A percentile compares a stretch with the other conserved stretches of the same genome.
These are phyloP conservation scores for Martensiomyces pterosporus DNA, from an alignment of 192 early-diverging fungal genomes.

Conservation along the genomic window DNA sequence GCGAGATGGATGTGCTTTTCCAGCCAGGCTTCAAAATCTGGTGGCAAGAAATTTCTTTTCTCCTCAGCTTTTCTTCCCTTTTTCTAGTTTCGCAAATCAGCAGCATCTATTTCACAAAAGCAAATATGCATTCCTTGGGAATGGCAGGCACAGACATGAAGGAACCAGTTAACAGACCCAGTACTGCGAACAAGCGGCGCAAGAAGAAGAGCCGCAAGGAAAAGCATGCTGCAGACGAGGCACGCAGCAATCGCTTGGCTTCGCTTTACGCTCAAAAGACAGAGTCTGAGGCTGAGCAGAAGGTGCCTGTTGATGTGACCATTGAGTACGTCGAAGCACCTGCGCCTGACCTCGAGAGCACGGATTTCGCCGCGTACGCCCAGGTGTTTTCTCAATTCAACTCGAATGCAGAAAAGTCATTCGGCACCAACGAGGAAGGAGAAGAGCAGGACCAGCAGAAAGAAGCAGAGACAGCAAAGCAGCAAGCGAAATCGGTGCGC, in stretches of 20 bases:
- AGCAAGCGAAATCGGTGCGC: too few relatives aligned
- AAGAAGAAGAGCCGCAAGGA: conserved; percentile 47
- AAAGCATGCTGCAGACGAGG: conserved; percentile 29
- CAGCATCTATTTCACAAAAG: too few relatives aligned
- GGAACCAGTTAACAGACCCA: neutral
- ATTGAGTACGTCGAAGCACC: conserved; percentile 38
- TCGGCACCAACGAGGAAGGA: conserved; percentile 18
- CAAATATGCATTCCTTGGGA: neutral
- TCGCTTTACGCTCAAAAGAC: conserved; percentile 15
- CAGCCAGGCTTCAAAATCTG: too few relatives aligned
- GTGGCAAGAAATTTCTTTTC: too few relatives aligned
- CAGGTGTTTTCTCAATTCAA: conserved; percentile 37
- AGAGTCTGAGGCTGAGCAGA: conserved; percentile 5
- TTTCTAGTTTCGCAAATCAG: too few relatives aligned
- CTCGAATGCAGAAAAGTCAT: conserved; percentile 31
- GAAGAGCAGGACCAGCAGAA: conserved; percentile 6
- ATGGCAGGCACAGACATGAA: conserved; percentile 5
- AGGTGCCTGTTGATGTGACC: conserved; percentile 17
- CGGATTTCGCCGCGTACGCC: conserved; percentile 25
- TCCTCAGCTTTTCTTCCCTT: too few relatives aligned
- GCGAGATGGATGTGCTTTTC: too few relatives aligned
- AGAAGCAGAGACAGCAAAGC: conserved; percentile 13
- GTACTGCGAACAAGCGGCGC: conserved; percentile 21
- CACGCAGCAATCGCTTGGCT: conserved; percentile 16
- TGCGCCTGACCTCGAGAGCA: conserved; percentile 8